Evolutionary conservation across 805 yeast genomes (phyloP), one percentile per base, ranked within the genome.

Genomic region (Ogataea degrootiae): DNA sequence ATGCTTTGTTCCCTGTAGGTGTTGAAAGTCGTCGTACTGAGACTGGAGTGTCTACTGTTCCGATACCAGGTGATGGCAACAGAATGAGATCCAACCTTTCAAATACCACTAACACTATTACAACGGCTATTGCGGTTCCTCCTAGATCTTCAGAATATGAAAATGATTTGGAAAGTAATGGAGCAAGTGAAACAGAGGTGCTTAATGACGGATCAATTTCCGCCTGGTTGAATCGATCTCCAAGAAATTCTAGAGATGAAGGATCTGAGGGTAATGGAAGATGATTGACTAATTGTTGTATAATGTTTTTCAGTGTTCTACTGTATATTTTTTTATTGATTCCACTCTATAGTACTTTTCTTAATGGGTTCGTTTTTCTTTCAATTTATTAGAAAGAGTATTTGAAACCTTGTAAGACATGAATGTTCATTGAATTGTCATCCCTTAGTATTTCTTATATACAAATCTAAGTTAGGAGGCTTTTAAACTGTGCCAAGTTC

Each of bases 1-100:
- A 60, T 37, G 54, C 61, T 8, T 43, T 65, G 37, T 76, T 77
- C 53, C 74, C 81, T 1, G 53, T 72, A 3, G 82, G 80, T 1
- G 75, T 77, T 9, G 60, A 73, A 14, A 76, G 80, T 52, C 67
- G 77, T 48, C 61, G 82, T 49, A 74, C 76, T 0, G 57, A 68
- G 0, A 56, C 52, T 41, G 82, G 81, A 2, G 75, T 74, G 1
- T 70, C 61, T n/a, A 74, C 80, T 8, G 45, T 45, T 5, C 5
- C 51, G 5, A 33, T 57, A 21, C 31, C 11, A 26, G 45, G 46
- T n/a, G 34, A 39, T 21, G 33, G 21, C 15, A 39, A 26, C n/a
- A 17, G 16, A 21, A 22, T 21, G 16, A 34, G 38, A 6, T 6
- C 34, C 26, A 39, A 19, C 26, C 14, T 7, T 19, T 19, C 34